Conservation (phyloP, 1,284 basidiomycete species). For the Athelia psychrophila region DNA sequence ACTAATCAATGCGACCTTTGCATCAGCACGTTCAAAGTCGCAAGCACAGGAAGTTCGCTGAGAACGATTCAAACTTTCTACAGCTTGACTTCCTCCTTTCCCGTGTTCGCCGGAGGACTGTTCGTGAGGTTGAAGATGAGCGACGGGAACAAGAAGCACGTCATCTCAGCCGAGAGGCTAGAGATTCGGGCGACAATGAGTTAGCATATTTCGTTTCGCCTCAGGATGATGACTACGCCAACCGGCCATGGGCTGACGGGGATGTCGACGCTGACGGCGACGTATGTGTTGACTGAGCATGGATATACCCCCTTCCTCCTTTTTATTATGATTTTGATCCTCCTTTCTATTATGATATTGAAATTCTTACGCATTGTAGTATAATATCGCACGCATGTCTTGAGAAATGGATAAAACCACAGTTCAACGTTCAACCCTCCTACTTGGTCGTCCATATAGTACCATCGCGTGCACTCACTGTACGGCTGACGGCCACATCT, state of each 20-base stretch:
- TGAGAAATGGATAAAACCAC: no score
- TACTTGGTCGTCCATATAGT: no score
- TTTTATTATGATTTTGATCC: background rate
- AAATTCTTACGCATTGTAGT: no score
- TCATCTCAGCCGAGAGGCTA: background rate
- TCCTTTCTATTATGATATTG: background rate
- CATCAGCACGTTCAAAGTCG: constrained; percentile 74
- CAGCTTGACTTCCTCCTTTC: constrained; percentile 80
- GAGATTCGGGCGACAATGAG: background rate
- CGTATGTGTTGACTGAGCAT: background rate
- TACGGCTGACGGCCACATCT: no score
- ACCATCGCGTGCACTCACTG: no score
- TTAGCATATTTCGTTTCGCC: background rate
- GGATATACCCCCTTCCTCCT: background rate
- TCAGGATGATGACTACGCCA: background rate
- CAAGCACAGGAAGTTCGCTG: constrained; percentile 87
- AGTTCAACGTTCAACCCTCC: no score
- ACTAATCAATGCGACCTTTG: constrained; percentile 2
- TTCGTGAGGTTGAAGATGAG: constrained; percentile 38
- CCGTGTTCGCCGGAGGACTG: constrained; percentile 67
- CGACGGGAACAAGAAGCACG: background rate
- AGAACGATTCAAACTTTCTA: constrained; percentile 77
- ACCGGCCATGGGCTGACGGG: background rate
- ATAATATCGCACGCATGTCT: no score
- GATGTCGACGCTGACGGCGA: background rate